These are phyloP conservation scores for Botryotinia globosa DNA, from an alignment of 2,329 filamentous ascomycete genomes.

Conservation along the genomic window DNA sequence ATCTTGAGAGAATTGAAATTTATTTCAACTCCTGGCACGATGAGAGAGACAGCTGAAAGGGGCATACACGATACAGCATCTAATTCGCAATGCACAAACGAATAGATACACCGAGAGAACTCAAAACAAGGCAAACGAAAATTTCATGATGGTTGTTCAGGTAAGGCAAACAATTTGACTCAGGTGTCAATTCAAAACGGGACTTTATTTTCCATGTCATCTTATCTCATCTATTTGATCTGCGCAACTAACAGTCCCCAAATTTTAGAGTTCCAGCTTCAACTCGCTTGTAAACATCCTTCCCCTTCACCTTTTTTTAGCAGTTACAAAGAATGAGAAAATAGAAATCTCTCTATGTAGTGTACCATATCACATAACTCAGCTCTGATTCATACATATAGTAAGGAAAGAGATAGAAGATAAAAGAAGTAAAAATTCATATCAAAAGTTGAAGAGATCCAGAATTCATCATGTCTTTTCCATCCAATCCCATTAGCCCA, in stretches of 20 bases:
- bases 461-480: not conserved
- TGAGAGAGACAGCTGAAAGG: not conserved
- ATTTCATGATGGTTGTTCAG: not conserved
- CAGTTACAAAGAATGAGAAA: not conserved
- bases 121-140: constrained; percentile 4
- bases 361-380: not conserved
- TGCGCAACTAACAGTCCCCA: not conserved
- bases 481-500: constrained; percentile 8
- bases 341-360: not conserved
- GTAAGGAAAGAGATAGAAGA: not conserved
- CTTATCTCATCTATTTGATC: not conserved
- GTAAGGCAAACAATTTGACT: not conserved
- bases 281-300: constrained; percentile 3
- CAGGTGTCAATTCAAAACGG: not conserved
- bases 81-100: not conserved
- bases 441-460: not conserved
- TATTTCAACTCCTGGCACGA: not conserved
- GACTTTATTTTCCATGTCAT: not conserved
- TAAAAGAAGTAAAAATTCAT: not conserved
- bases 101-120: not conserved
- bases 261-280: not conserved
- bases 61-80: not conserved
- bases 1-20: not conserved
- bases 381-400: not conserved
- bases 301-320: not conserved